Conservation (phyloP, 768 basidiomycete genomes). For the Leccinellum albellum region DNA sequence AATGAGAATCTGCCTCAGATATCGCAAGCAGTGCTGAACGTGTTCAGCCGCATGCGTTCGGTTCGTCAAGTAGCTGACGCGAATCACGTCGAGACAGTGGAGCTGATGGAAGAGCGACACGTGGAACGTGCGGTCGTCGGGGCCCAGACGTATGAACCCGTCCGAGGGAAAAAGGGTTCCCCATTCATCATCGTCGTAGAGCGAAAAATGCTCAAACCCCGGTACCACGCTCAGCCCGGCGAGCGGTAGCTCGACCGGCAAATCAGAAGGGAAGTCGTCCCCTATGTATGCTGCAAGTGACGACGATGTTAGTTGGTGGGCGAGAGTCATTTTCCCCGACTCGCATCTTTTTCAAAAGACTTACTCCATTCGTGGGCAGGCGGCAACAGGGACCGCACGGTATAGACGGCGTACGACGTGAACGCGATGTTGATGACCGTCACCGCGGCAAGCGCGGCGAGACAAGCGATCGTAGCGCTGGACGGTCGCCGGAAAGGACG, state of each 20-base stretch:
- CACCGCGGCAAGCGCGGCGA: conserved; percentile 19
- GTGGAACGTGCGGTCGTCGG: conserved; percentile 32
- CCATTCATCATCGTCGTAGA: conserved; percentile 36
- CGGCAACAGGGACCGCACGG: conserved; percentile 11
- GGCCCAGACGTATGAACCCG: conserved; percentile 34
- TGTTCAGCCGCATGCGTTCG: conserved; percentile 27
- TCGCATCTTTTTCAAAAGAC: background rate
- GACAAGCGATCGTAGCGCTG: conserved; percentile 5
- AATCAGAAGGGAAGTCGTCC: conserved; percentile 30
- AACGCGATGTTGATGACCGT: conserved; percentile 22
- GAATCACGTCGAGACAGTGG: conserved; percentile 42
- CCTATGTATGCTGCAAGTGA: conserved; percentile 26
- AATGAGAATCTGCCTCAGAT: conserved; percentile 36
- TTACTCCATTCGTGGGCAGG: conserved; percentile 22
- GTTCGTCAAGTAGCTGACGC: conserved; percentile 26
- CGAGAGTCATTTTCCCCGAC: background rate
- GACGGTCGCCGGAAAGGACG: background rate
- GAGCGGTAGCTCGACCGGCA: conserved; percentile 28
- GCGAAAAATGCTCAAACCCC: conserved; percentile 27
- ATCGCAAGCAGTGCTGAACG: conserved; percentile 37
- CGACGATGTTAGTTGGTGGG: background rate
- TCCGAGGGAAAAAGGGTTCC: conserved; percentile 32
- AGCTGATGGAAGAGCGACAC: conserved; percentile 46
- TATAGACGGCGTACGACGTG: conserved; percentile 18
- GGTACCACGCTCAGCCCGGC: conserved; percentile 27